Conservation (phyloP, 2,329 filamentous ascomycete genomes). For the Simplicillium aogashimaense region DNA sequence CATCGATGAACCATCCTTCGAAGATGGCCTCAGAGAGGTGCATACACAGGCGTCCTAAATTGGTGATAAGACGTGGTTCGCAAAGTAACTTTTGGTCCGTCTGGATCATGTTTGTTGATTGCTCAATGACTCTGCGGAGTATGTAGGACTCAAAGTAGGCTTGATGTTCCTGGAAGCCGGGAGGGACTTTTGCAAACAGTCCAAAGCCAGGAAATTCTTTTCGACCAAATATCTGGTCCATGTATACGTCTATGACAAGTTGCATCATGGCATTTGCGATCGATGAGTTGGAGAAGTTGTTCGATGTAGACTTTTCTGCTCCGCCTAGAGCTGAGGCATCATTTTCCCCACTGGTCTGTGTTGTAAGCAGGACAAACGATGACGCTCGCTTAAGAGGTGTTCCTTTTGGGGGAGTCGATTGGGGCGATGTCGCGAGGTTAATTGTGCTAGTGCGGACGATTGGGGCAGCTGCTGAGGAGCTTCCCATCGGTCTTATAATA, state of each 20-base stretch:
- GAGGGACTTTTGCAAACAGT: slow-evolving; percentile 78
- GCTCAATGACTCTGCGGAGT: slow-evolving; percentile 62
- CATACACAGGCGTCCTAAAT: slow-evolving; percentile 68
- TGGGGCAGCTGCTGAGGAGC: slow-evolving; percentile 50
- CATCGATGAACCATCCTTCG: slow-evolving; percentile 93
- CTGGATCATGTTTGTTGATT: slow-evolving; percentile 60
- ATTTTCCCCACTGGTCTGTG: slow-evolving; percentile 43
- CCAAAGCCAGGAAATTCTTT: slow-evolving; percentile 89
- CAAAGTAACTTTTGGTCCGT: slow-evolving; percentile 61
- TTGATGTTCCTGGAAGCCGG: slow-evolving; percentile 89
- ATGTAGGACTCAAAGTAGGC: slow-evolving; percentile 92
- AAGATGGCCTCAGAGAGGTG: slow-evolving; percentile 87
- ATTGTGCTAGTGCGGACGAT: slow-evolving; percentile 64
- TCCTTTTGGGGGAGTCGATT: slow-evolving; percentile 38
- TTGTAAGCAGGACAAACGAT: slow-evolving; percentile 81
- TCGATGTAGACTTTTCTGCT: slow-evolving; percentile 36
- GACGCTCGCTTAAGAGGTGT: slow-evolving; percentile 69
- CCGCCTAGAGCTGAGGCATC: slow-evolving; percentile 21
- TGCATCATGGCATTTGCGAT: slow-evolving; percentile 70
- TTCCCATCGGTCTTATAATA: slow-evolving; percentile 62
- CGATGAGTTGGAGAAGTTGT: slow-evolving; percentile 31
- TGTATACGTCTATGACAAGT: slow-evolving; percentile 69
- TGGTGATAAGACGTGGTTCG: slow-evolving; percentile 78
- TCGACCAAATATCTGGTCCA: slow-evolving; percentile 73
- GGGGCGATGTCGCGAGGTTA: slow-evolving; percentile 36